Evolutionary conservation across 2,329 filamentous ascomycete species (phyloP).

Genomic region (Ascochyta viciae-villosae): DNA sequence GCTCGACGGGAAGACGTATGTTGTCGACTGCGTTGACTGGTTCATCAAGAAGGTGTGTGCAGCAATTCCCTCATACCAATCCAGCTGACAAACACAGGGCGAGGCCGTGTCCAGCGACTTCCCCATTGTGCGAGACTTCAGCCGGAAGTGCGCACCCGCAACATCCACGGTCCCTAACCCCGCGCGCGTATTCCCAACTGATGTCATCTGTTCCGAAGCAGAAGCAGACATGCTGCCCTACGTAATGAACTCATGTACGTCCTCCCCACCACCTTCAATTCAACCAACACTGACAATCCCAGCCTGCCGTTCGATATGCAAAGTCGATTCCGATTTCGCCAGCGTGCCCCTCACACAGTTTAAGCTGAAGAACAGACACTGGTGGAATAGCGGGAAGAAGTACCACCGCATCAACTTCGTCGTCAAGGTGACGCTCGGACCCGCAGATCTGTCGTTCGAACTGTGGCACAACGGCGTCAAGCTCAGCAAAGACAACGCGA

Average conservation of each 20-base stretch:
- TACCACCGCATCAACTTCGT: slow-evolving; percentile 43
- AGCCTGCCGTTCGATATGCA: slow-evolving; percentile 47
- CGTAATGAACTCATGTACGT: slow-evolving; percentile 6
- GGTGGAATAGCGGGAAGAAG: slow-evolving; percentile 23
- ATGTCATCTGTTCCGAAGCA: slow-evolving; percentile 26
- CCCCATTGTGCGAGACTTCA: slow-evolving; percentile 29
- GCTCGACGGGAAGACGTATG: slow-evolving; percentile 45
- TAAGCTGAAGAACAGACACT: slow-evolving; percentile 29
- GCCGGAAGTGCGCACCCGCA: background rate
- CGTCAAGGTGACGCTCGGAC: slow-evolving; percentile 49
- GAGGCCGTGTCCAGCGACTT: slow-evolving; percentile 25
- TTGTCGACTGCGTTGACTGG: slow-evolving; percentile 48
- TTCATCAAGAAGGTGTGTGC: slow-evolving; percentile 37
- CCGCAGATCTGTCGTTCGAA: slow-evolving; percentile 50
- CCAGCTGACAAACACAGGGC: background rate
- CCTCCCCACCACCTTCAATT: background rate
- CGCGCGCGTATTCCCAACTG: slow-evolving; percentile 30
- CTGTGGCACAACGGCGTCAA: slow-evolving; percentile 49
- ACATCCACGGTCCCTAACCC: too few species aligned
- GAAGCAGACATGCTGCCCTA: slow-evolving; percentile 15
- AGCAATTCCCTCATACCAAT: too few species aligned
- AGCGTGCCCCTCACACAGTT: slow-evolving; percentile 12
- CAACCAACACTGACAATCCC: background rate
- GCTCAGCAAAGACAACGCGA: slow-evolving; percentile 42
- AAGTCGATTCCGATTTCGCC: slow-evolving; percentile 29